Evolutionary conservation across 306 rosid species (phyloP).

Genomic region (Cercis canadensis): DNA sequence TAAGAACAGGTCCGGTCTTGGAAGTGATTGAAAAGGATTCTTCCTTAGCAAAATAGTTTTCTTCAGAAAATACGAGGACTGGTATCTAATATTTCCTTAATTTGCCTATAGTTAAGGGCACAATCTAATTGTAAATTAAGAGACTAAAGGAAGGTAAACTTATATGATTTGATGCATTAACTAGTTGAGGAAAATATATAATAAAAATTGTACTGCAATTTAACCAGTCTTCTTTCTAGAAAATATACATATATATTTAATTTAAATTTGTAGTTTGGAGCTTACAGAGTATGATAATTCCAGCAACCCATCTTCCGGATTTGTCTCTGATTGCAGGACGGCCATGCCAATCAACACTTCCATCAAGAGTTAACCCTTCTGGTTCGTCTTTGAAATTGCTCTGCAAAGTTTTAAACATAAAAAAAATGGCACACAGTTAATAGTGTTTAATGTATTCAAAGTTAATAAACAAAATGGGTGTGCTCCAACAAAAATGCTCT

Average conservation of each 20-base stretch:
- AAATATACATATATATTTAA: too few relatives aligned
- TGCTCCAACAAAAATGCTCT: constrained; percentile 16
- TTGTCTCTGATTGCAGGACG: constrained; percentile 79
- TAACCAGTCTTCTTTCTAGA: too few relatives aligned
- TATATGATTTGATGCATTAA: constrained; percentile 1
- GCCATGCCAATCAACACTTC: constrained; percentile 80
- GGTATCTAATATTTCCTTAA: neutral
- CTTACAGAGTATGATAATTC: constrained; percentile 88
- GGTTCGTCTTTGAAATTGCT: constrained; percentile 56
- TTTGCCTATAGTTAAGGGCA: neutral
- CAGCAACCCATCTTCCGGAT: constrained; percentile 95
- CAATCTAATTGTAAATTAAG: neutral
- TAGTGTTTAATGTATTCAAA: constrained; percentile 14
- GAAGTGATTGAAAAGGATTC: constrained; percentile 3
- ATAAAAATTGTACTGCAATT: neutral
- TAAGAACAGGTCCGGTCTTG: neutral
- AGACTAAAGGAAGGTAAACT: neutral
- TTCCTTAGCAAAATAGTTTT: neutral
- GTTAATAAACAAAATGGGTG: neutral
- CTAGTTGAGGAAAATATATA: neutral
- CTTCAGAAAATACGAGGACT: neutral
- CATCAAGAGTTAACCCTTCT: constrained; percentile 79
- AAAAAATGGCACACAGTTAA: neutral
- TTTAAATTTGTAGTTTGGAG: neutral
- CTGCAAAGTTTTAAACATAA: constrained; percentile 36